Conservation (phyloP, 177 flowering plant genomes). For the Telopea speciosissima region DNA sequence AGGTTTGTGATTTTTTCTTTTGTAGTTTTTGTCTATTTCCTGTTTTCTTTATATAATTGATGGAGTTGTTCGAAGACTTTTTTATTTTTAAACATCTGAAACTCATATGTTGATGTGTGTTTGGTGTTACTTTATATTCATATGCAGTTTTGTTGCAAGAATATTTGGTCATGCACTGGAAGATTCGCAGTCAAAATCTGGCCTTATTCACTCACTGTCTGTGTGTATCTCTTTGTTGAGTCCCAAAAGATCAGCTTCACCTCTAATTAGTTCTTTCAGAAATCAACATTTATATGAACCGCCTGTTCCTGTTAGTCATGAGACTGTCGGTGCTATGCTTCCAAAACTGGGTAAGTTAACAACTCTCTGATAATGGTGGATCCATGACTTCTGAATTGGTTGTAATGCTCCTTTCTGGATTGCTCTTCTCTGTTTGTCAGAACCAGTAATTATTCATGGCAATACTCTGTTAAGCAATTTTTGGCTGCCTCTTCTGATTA, state of each 20-base stretch:
- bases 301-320: constrained; percentile 56
- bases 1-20: constrained; percentile 43
- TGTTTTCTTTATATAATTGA: not conserved
- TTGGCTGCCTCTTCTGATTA: not conserved
- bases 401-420: not conserved
- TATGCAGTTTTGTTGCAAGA: constrained; percentile 73
- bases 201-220: constrained; percentile 78
- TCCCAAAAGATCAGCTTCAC: constrained; percentile 63
- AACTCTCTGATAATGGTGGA: not conserved
- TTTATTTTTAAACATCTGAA: not conserved
- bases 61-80: not conserved
- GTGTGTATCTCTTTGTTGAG: constrained; percentile 90
- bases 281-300: constrained; percentile 73
- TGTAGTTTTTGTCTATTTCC: not conserved
- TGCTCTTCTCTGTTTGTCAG: not conserved
- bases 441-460: not conserved
- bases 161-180: constrained; percentile 84
- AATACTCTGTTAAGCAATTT: not conserved
- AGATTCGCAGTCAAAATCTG: constrained; percentile 67
- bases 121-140: not conserved
- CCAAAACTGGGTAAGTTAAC: constrained; percentile 76
- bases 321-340: constrained; percentile 83
- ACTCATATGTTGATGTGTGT: constrained; percentile 3
- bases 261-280: constrained; percentile 56
- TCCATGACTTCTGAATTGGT: not conserved